A percentile compares a stretch with the other conserved stretches of the same genome.
Evolutionary conservation across 164 flowering plant genomes (phyloP).

Genomic region (Vitis labrusca): DNA sequence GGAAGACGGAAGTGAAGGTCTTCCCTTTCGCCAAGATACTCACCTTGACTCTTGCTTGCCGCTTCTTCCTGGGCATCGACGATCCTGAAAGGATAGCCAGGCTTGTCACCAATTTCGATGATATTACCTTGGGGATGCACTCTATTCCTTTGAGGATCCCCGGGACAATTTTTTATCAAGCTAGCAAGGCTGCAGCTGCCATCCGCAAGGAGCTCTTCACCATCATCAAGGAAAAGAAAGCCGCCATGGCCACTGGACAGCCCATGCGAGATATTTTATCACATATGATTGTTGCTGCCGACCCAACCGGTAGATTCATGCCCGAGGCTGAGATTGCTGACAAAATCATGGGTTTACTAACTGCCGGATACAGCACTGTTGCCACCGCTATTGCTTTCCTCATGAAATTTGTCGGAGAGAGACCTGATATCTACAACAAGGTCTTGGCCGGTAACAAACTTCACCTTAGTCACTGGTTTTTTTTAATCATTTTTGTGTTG

Average conservation of each 20-base stretch:
- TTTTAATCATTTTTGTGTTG: not conserved
- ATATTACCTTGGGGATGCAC: slow-evolving; percentile 27
- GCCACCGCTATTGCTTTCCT: slow-evolving; percentile 32
- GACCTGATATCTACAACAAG: slow-evolving; percentile 24
- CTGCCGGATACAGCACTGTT: slow-evolving; percentile 35
- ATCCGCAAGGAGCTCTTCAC: slow-evolving; percentile 27
- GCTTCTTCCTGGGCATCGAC: slow-evolving; percentile 29
- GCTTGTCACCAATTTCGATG: slow-evolving; percentile 23
- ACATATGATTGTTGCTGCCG: slow-evolving; percentile 33
- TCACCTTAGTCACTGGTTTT: not conserved
- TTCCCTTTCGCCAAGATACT: slow-evolving; percentile 25
- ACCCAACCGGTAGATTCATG: slow-evolving; percentile 26
- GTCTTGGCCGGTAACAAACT: slow-evolving; percentile 24
- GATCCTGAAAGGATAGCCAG: slow-evolving; percentile 23
- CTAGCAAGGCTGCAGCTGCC: slow-evolving; percentile 22
- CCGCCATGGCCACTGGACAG: slow-evolving; percentile 11
- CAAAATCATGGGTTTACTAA: slow-evolving; percentile 39
- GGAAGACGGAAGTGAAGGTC: slow-evolving; percentile 21
- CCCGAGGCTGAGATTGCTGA: slow-evolving; percentile 40
- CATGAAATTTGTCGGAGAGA: slow-evolving; percentile 40
- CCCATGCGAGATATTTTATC: slow-evolving; percentile 32
- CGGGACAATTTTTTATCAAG: slow-evolving; percentile 34
- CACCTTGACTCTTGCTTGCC: slow-evolving; percentile 25
- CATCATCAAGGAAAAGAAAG: slow-evolving; percentile 31
- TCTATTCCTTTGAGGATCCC: slow-evolving; percentile 32